Percentiles rank a stretch among this genome's conserved stretches.
Evolutionary conservation across 108 stramenopile species (phyloP).

Genomic region (Craspedostauros australis): DNA sequence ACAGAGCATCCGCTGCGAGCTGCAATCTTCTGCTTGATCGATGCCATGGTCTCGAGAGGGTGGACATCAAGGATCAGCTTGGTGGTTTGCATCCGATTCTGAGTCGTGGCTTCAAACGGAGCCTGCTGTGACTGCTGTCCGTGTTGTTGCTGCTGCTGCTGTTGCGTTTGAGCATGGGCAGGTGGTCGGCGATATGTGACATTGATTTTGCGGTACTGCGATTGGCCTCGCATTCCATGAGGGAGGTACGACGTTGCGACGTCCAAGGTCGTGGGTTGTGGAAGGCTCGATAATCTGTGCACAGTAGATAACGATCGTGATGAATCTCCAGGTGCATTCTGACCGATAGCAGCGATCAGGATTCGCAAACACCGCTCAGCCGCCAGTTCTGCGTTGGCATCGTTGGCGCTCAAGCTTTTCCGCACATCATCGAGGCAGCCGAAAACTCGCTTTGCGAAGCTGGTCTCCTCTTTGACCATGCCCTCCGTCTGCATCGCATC

Average conservation of each 20-base stretch:
- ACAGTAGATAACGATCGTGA: conserved; percentile 48
- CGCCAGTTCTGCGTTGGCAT: conserved; percentile 42
- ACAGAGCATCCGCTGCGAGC: conserved; percentile 42
- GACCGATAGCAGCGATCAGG: conserved; percentile 69
- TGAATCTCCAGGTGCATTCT: conserved; percentile 21
- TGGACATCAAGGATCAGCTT: conserved; percentile 69
- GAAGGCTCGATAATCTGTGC: conserved; percentile 29
- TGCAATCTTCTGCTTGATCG: conserved; percentile 65
- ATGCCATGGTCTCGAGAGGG: conserved; percentile 74
- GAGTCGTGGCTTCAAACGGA: background rate
- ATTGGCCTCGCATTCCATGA: conserved; percentile 74
- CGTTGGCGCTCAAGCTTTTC: conserved; percentile 40
- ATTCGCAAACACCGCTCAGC: conserved; percentile 81
- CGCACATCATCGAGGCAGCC: conserved; percentile 62
- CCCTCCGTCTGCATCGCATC: conserved; percentile 21
- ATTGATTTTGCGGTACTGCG: conserved; percentile 52
- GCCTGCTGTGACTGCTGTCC: conserved; percentile 5
- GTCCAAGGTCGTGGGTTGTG: conserved; percentile 19
- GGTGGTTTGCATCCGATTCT: conserved; percentile 1
- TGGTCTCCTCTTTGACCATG: conserved; percentile 4
- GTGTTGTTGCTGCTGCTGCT: conserved; percentile 2
- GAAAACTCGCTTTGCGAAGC: conserved; percentile 52
- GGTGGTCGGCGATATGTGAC: conserved; percentile 54
- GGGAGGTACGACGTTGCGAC: conserved; percentile 44
- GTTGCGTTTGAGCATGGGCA: conserved; percentile 7